Conservation (phyloP, 2,329 filamentous ascomycete genomes). For the Berkeleyomyces basicola region DNA sequence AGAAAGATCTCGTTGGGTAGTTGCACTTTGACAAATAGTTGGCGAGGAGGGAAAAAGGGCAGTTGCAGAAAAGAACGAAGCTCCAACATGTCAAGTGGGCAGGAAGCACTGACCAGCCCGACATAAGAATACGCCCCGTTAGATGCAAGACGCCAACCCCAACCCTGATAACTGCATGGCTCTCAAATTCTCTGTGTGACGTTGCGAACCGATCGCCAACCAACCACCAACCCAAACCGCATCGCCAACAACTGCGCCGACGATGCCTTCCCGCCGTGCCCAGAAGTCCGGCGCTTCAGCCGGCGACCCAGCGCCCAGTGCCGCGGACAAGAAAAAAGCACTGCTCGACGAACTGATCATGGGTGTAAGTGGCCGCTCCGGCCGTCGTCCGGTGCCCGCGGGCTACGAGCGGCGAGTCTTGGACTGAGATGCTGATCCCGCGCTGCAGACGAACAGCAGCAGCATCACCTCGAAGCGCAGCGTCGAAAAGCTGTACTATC, state of each 20-base stretch:
- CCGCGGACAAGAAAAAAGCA: conserved; percentile 14
- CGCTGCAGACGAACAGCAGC: conserved; percentile 63
- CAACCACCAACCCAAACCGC: background rate
- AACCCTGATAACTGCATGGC: conserved; percentile 3
- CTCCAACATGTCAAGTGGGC: background rate
- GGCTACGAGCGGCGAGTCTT: background rate
- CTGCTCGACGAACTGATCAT: conserved; percentile 36
- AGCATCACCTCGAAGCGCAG: conserved; percentile 86
- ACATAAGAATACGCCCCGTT: background rate
- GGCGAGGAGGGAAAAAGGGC: background rate
- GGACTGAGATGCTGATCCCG: conserved; percentile 10
- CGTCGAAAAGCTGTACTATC: conserved; percentile 76
- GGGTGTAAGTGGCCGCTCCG: conserved; percentile 27
- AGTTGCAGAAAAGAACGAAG: background rate
- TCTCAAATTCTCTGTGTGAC: conserved; percentile 6
- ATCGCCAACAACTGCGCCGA: background rate
- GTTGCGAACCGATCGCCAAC: background rate
- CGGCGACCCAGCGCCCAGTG: background rate
- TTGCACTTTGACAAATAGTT: background rate
- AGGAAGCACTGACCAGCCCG: background rate
- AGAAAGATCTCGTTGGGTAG: no score
- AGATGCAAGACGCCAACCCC: background rate
- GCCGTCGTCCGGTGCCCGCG: background rate
- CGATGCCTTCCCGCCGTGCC: background rate
- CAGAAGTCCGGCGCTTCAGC: conserved; percentile 1